Evolutionary conservation across 2,329 filamentous ascomycete genomes (phyloP).

Genomic region (Pseudogymnoascus sp.): DNA sequence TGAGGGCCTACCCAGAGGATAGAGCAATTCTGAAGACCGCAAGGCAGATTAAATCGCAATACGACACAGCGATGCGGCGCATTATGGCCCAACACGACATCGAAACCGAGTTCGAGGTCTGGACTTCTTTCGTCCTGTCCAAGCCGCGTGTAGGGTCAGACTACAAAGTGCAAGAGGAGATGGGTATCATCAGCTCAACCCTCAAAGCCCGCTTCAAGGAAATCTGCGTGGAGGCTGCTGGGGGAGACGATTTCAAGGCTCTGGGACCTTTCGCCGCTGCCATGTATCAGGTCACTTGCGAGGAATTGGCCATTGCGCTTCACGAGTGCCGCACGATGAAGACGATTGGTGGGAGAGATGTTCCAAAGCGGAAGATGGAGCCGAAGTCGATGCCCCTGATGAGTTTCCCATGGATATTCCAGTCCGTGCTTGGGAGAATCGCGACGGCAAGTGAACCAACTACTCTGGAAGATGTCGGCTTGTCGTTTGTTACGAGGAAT

Average conservation of each 20-base stretch:
- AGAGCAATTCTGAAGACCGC: constrained; percentile 50
- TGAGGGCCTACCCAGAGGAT: constrained; percentile 51
- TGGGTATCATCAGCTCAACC: constrained; percentile 57
- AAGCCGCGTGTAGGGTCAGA: constrained; percentile 65
- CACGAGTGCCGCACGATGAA: constrained; percentile 37
- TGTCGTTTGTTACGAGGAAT: constrained; percentile 15
- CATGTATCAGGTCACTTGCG: constrained; percentile 77
- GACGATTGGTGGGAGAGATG: constrained; percentile 31
- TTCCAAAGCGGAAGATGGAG: constrained; percentile 32
- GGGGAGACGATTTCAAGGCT: constrained; percentile 46
- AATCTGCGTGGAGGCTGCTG: constrained; percentile 57
- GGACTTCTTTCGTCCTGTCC: constrained; percentile 73
- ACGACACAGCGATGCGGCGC: constrained; percentile 68
- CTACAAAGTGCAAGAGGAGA: constrained; percentile 81
- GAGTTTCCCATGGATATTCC: constrained; percentile 90
- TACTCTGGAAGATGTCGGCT: constrained; percentile 17
- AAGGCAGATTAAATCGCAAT: constrained; percentile 60
- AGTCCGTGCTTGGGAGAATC: constrained; percentile 61
- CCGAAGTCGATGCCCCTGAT: constrained; percentile 66
- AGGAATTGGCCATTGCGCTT: constrained; percentile 56
- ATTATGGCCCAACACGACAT: constrained; percentile 83
- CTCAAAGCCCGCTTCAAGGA: constrained; percentile 64
- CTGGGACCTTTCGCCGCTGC: constrained; percentile 71
- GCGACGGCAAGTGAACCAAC: constrained; percentile 37
- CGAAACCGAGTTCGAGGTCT: constrained; percentile 83